Conservation (phyloP, 306 rosid genomes). For the Lathyrus oleraceus region DNA sequence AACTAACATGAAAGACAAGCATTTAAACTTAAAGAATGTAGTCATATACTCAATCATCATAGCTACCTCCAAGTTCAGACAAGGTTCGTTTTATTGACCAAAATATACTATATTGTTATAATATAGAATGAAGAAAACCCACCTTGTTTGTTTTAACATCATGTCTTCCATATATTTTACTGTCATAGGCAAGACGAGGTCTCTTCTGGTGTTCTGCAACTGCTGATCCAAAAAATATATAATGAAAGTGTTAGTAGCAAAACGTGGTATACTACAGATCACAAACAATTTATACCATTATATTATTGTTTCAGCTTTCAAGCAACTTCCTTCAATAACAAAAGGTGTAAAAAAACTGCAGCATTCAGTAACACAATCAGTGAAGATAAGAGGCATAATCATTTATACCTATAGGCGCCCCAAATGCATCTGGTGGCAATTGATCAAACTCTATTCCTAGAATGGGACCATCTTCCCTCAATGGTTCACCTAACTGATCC, state of each 20-base stretch:
- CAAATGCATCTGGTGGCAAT: conserved; percentile 97
- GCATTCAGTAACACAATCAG: conserved; percentile 7
- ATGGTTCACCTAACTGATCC: conserved; percentile 81
- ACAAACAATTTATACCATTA: conserved; percentile 25
- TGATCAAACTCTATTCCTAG: conserved; percentile 90
- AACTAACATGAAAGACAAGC: conserved; percentile 11
- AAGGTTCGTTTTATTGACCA: conserved; percentile 28
- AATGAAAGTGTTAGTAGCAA: conserved; percentile 39
- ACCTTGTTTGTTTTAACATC: conserved; percentile 74
- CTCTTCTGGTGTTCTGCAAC: conserved; percentile 74
- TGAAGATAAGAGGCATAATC: conserved; percentile 10
- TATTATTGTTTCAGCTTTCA: conserved; percentile 10
- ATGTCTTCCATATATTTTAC: conserved; percentile 60
- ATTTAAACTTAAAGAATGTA: conserved; percentile 12
- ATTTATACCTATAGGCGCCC: conserved; percentile 73
- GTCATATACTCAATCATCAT: conserved; percentile 28
- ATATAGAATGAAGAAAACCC: conserved; percentile 40
- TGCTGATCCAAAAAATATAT: conserved; percentile 40
- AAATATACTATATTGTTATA: conserved; percentile 15
- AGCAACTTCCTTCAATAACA: conserved; percentile 6
- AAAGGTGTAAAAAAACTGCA: conserved; percentile 5
- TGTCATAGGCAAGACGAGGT: conserved; percentile 55
- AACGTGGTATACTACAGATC: conserved; percentile 12
- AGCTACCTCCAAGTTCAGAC: conserved; percentile 2
- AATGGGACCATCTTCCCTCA: conserved; percentile 88